phyloP scores from a whole-genome alignment of 1,284 basidiomycete species.

The Mrakiaceae sp. region DNA sequence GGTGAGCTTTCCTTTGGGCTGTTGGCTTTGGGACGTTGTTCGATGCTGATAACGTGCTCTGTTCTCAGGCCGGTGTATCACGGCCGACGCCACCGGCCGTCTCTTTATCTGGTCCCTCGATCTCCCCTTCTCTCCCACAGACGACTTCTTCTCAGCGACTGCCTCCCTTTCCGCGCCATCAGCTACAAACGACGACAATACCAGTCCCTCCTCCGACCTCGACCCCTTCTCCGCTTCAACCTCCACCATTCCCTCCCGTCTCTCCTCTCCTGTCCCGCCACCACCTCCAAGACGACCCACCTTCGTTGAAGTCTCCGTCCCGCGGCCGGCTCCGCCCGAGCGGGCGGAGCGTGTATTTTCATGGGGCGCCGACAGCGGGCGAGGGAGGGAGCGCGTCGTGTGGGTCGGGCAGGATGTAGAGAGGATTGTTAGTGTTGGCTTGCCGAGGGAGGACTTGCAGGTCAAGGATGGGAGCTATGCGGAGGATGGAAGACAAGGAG shows the following conservation, averaged over 20 bases:
- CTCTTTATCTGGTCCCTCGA: slow-evolving; percentile 9
- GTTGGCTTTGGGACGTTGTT: neutral
- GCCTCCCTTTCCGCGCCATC: neutral
- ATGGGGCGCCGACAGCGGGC: neutral
- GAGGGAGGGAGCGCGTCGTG: slow-evolving; percentile 2
- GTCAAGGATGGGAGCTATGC: too few species aligned
- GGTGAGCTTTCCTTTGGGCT: neutral
- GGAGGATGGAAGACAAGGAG: too few species aligned
- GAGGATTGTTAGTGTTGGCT: slow-evolving; percentile 7
- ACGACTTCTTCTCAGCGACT: neutral
- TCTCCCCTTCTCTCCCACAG: neutral
- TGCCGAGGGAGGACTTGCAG: neutral
- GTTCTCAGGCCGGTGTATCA: slow-evolving; percentile 5
- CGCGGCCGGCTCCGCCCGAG: neutral
- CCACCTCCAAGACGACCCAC: neutral
- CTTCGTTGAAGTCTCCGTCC: neutral
- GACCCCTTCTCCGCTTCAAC: neutral
- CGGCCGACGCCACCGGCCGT: slow-evolving; percentile 8
- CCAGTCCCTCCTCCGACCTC: neutral
- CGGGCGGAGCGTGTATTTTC: neutral
- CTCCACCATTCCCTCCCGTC: neutral
- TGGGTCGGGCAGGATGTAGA: slow-evolving; percentile 8
- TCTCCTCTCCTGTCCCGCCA: neutral
- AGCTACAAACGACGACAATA: neutral
- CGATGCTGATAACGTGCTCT: neutral